phyloP scores from a whole-genome alignment of 2,329 filamentous ascomycete species.

The Neofusicoccum kwambonambiense region DNA sequence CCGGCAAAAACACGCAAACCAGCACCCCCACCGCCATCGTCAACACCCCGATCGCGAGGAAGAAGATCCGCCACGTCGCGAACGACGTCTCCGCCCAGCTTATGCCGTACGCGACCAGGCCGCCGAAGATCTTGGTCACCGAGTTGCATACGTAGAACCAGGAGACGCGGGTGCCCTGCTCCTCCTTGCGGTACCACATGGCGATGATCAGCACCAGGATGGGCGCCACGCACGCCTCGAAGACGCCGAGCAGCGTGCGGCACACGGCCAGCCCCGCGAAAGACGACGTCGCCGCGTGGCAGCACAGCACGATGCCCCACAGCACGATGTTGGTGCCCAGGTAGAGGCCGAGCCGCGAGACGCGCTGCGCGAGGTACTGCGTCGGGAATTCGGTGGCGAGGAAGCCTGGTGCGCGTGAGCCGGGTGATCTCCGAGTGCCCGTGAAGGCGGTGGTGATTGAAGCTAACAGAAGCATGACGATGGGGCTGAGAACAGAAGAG shows the following conservation, averaged over 20 bases:
- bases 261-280: conserved; percentile 41
- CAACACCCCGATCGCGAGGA: conserved; percentile 42
- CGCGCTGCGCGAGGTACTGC: conserved; percentile 60
- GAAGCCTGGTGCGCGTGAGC: conserved; percentile 16
- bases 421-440: too few species aligned
- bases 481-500: too few species aligned
- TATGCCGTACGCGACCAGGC: conserved; percentile 19
- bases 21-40: conserved; percentile 32
- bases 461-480: neutral
- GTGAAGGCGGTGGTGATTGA: too few species aligned
- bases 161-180: conserved; percentile 47
- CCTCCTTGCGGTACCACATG: conserved; percentile 62
- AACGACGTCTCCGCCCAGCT: conserved; percentile 26
- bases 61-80: conserved; percentile 25
- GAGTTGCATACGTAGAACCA: conserved; percentile 23
- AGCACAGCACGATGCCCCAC: conserved; percentile 42
- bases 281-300: conserved; percentile 12
- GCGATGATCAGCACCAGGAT: conserved; percentile 51
- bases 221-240: conserved; percentile 66
- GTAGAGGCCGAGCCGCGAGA: conserved; percentile 57
- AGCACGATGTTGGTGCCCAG: conserved; percentile 53
- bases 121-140: conserved; percentile 27
- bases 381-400: conserved; percentile 65
- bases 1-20: conserved; percentile 33
- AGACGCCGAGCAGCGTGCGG: conserved; percentile 53